Base-by-base conservation (phyloP, 768 basidiomycete genomes). In the Cantharellus cinnabarinus region DNA sequence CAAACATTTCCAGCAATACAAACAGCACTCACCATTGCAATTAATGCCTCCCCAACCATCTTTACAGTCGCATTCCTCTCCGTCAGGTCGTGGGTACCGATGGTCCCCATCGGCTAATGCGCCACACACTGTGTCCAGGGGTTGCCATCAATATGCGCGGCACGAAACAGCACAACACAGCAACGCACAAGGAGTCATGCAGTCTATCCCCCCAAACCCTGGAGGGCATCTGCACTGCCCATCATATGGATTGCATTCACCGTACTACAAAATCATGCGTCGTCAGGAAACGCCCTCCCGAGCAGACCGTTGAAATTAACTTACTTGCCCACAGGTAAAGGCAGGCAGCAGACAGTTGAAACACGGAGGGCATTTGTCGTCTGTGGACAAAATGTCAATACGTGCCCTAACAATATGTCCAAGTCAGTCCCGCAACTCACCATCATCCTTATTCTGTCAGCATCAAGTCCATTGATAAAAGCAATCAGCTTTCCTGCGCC, bases 151-250 rank as follows among this genome's bases (percentile, higher is more conserved):
- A 7, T 14, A 38, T 40, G 5, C 37, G 2, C 39, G 40, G 7
- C 38, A 4, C 48, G 56, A 41, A 52, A 42, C 40, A 40, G 57
- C n/a, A 60, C 39, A 42, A 14, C 50, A 42, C 14, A 20, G 41
- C 1, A 38, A 77, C 88, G 54, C 70, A 95, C 93, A 84, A 29
- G 95, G 94, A 4, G 79, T 79, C 57, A 95, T 71, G 71, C 95
- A 99, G 66, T 98, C 94, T 42, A 91, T 84, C 1, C 95, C 95
- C 52, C 90, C 89, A 81, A 93, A 99, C n/a, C 95, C 95, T 48
- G 89, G 78, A 1, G 91, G 90, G 66, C 95, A 99, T 67, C 89
- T 83, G 71, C 95, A 99, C 65, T 95, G 90, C 1, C 95, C 95
- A 67, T 97, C 82, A 67, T 85, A 97, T 55, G 79, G 76, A 66